These are phyloP conservation scores for Mycena filopes DNA, from an alignment of 768 basidiomycete genomes.

Conservation along the genomic window DNA sequence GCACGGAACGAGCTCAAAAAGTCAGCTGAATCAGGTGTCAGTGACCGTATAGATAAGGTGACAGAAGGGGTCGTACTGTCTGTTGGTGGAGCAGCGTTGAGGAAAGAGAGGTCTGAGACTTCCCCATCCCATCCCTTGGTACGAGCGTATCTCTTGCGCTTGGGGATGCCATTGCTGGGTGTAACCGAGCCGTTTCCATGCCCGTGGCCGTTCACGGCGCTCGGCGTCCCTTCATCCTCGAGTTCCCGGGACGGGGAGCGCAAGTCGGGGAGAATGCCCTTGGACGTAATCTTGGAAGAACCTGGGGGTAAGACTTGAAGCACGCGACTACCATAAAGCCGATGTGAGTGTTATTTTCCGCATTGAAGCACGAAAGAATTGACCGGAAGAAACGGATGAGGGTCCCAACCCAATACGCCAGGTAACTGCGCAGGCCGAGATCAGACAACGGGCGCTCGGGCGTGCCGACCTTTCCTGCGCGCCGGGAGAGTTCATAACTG, in stretches of 20 bases:
- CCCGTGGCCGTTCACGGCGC: constrained; percentile 32
- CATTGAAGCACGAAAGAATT: constrained; percentile 14
- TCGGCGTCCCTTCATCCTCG: constrained; percentile 37
- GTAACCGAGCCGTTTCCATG: constrained; percentile 25
- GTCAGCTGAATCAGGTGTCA: constrained; percentile 51
- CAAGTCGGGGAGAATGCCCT: constrained; percentile 56
- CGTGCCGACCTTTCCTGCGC: constrained; percentile 83
- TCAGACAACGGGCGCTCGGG: constrained; percentile 97
- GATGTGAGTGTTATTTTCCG: neutral
- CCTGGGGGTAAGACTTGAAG: constrained; percentile 71
- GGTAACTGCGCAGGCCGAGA: constrained; percentile 90
- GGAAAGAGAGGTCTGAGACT: constrained; percentile 51
- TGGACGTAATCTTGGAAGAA: constrained; percentile 54
- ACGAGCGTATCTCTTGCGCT: constrained; percentile 53
- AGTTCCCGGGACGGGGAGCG: constrained; percentile 47
- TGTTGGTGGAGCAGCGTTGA: constrained; percentile 46
- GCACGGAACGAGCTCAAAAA: constrained; percentile 63
- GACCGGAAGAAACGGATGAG: constrained; percentile 87
- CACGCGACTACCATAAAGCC: too few species aligned
- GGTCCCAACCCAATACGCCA: constrained; percentile 87
- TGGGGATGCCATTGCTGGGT: constrained; percentile 37
- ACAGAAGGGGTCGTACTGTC: constrained; percentile 49
- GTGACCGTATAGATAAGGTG: constrained; percentile 1
- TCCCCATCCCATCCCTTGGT: constrained; percentile 85
- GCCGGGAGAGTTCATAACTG: constrained; percentile 93